phyloP scores from a whole-genome alignment of 1,284 basidiomycete genomes.

The Fomitopsis schrenkii region DNA sequence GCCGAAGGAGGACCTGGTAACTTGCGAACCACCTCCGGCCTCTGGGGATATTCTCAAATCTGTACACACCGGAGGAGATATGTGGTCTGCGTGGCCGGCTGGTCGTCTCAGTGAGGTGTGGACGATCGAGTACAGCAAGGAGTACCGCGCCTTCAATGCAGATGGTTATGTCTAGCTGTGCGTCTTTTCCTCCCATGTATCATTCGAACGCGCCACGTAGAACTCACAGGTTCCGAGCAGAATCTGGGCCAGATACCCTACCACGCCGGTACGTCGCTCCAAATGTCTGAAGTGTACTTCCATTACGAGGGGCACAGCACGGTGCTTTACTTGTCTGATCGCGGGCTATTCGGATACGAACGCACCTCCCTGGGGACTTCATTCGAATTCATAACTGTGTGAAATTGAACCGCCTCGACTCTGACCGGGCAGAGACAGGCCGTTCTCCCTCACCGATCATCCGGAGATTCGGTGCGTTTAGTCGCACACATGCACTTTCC shows the following conservation, averaged over 20 bases:
- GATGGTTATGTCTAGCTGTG: slow-evolving; percentile 77
- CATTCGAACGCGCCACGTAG: slow-evolving; percentile 30
- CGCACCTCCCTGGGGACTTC: slow-evolving; percentile 73
- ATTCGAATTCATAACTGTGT: slow-evolving; percentile 73
- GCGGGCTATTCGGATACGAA: slow-evolving; percentile 88
- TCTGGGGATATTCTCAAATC: slow-evolving; percentile 58
- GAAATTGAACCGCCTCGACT: slow-evolving; percentile 77
- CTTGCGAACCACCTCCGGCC: slow-evolving; percentile 54
- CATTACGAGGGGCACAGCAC: slow-evolving; percentile 85
- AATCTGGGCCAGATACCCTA: slow-evolving; percentile 63
- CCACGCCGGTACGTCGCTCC: slow-evolving; percentile 89
- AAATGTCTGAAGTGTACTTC: slow-evolving; percentile 79
- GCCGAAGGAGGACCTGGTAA: slow-evolving; percentile 59
- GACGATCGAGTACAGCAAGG: slow-evolving; percentile 82
- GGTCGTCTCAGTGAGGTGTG: slow-evolving; percentile 69
- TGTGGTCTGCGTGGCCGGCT: slow-evolving; percentile 38
- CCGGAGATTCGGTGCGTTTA: slow-evolving; percentile 62
- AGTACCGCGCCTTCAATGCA: slow-evolving; percentile 79
- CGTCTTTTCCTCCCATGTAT: slow-evolving; percentile 19
- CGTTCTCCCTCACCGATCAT: slow-evolving; percentile 79
- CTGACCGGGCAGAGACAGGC: slow-evolving; percentile 80
- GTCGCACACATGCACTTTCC: neutral
- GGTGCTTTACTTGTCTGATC: slow-evolving; percentile 81
- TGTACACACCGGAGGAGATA: slow-evolving; percentile 56
- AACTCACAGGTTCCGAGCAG: slow-evolving; percentile 63